Conservation (phyloP, 257 asterid genomes). For the Capsicum pubescens region DNA sequence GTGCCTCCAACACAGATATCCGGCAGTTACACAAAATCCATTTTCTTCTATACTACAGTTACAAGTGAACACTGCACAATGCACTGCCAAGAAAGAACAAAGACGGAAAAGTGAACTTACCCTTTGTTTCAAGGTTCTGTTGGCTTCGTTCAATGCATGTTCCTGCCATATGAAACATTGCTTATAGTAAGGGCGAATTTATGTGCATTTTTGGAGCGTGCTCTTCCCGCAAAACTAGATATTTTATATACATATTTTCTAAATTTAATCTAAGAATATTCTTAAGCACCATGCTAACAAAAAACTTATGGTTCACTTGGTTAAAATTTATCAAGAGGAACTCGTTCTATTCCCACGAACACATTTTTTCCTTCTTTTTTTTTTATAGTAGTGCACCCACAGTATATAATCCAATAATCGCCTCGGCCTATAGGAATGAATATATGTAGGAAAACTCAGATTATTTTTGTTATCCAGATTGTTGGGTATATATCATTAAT, state of each 20-base stretch:
- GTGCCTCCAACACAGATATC: background rate
- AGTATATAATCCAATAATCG: no score
- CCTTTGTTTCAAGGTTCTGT: slow-evolving; percentile 85
- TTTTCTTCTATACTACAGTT: background rate
- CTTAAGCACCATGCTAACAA: no score
- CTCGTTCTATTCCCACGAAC: no score
- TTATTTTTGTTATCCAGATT: background rate
- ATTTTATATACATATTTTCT: no score
- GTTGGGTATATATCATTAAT: no score
- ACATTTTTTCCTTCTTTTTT: no score
- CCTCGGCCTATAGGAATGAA: background rate
- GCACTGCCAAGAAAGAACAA: background rate
- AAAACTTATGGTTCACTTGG: no score
- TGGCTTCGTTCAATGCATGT: slow-evolving; percentile 92
- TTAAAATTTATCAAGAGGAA: no score
- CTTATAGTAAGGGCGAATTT: background rate
- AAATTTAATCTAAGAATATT: no score
- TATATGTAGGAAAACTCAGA: background rate
- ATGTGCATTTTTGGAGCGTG: no score
- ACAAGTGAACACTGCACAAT: background rate
- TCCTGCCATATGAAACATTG: slow-evolving; percentile 55
- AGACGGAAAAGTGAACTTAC: slow-evolving; percentile 42
- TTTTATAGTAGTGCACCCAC: no score
- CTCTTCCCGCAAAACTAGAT: no score
- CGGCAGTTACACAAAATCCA: background rate